Conservation (phyloP, 306 rosid genomes). For the Citrullus amarus region DNA sequence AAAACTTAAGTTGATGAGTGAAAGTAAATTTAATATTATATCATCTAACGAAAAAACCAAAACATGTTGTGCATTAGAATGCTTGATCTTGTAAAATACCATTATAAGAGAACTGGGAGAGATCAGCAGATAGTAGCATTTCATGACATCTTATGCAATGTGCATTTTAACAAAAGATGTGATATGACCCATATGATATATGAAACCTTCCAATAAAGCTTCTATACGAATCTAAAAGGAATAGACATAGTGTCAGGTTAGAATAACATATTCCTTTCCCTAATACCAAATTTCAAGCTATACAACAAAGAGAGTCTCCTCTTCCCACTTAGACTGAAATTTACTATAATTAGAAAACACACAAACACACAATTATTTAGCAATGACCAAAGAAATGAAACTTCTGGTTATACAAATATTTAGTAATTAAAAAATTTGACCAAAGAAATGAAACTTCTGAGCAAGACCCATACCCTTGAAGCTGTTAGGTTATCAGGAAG, state of each 20-base stretch:
- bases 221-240: not conserved
- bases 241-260: not conserved
- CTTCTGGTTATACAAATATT: too few species aligned
- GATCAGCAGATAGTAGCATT: not conserved
- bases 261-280: not conserved
- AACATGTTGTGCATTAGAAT: not conserved
- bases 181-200: not conserved
- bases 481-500: conserved; percentile 74
- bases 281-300: not conserved
- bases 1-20: too few species aligned
- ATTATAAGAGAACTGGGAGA: not conserved
- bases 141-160: not conserved
- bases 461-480: conserved; percentile 48
- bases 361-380: too few species aligned
- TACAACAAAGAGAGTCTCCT: not conserved
- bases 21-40: too few species aligned
- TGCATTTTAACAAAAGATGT: not conserved
- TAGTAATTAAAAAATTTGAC: not conserved
- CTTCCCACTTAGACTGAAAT: too few species aligned
- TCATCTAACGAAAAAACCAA: not conserved
- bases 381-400: too few species aligned
- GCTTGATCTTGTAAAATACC: not conserved
- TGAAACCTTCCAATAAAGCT: not conserved
- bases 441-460: not conserved
- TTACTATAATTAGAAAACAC: too few species aligned